Base-by-base conservation (phyloP, 352 stramenopile genomes). In the Globisporangium sylvaticum region DNA sequence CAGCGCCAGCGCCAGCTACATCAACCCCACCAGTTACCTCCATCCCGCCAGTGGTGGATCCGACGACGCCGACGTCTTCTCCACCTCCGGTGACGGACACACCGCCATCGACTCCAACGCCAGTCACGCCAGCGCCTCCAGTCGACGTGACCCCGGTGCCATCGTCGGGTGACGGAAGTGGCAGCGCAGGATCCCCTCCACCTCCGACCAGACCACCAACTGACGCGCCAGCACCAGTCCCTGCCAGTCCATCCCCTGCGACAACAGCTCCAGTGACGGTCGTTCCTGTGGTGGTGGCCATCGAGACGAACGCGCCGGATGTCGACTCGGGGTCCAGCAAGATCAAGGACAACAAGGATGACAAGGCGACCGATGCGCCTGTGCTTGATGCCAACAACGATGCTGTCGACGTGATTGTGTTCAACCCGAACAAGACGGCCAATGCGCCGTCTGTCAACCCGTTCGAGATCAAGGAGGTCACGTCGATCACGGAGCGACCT, bases 331-430 rank as follows among this genome's bases (percentile, higher is more conserved):
- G 55, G 15, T 62, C 39, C 1, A 71, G 65, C 7, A 73, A 58
- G 9, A 71, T 34, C 14, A 67, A 37, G 0, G 31, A 3, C 34
- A 31, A 31, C n/a, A n/a, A 72, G 29, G 72, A 68, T 25, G 66
- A 78, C 29, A 60, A 72, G 57, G 56, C 53, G 50, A 71, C 58
- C 6, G 66, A 79, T 15, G 42, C 63, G 22, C 71, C 71, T 31
- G 61, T 67, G 8, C 58, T 78, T 12, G 70, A 76, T 55, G 70
- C 29, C 24, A 57, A 81, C 34, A 76, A 84, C 62, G 74, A 71
- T 20, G 71, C 78, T 42, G 76, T 73, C 22, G 77, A 84, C 65
- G 77, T 84, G n/a, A 77, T 84, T 57, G 80, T 84, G 77, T 84
- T 66, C 56, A 74, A 84, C 31, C 61, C 72, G 22, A 71, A 70